phyloP scores from a whole-genome alignment of 2,329 filamentous ascomycete genomes.

The Aureobasidium sp. region DNA sequence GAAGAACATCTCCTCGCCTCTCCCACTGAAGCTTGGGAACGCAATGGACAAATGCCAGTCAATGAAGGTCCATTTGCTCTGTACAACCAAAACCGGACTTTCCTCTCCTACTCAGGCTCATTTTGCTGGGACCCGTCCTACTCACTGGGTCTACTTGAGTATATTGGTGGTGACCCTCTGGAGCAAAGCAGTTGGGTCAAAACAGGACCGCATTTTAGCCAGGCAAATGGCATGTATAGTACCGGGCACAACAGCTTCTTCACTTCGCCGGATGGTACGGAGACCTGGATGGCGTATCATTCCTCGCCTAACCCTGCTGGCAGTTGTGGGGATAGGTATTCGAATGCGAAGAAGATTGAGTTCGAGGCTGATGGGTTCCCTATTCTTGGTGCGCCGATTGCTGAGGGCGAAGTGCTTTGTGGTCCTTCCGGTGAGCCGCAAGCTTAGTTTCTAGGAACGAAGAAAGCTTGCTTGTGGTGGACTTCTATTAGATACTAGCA shows the following conservation, averaged over 20 bases:
- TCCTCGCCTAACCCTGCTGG: slow-evolving; percentile 56
- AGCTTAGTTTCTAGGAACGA: not conserved
- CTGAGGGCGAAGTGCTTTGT: slow-evolving; percentile 29
- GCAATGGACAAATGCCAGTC: slow-evolving; percentile 50
- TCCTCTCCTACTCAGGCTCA: slow-evolving; percentile 60
- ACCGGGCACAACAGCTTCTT: slow-evolving; percentile 68
- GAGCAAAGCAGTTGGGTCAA: slow-evolving; percentile 57
- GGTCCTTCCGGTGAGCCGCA: slow-evolving; percentile 27
- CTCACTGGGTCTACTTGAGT: slow-evolving; percentile 60
- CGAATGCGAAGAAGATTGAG: slow-evolving; percentile 59
- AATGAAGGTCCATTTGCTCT: slow-evolving; percentile 63
- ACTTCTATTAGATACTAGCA: no score
- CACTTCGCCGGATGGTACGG: slow-evolving; percentile 57
- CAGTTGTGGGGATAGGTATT: slow-evolving; percentile 62
- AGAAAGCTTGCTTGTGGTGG: no score
- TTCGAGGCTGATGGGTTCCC: slow-evolving; percentile 58
- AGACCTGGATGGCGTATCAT: slow-evolving; percentile 65
- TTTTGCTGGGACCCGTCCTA: slow-evolving; percentile 65
- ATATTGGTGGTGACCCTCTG: slow-evolving; percentile 58
- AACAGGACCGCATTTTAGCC: slow-evolving; percentile 57
- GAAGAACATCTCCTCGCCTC: slow-evolving; percentile 55
- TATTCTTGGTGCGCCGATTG: slow-evolving; percentile 51
- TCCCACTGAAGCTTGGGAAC: slow-evolving; percentile 60
- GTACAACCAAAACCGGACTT: slow-evolving; percentile 60
- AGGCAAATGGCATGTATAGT: slow-evolving; percentile 63